phyloP scores from a whole-genome alignment of 2,329 filamentous ascomycete species.

The Fusarium dimerum region DNA sequence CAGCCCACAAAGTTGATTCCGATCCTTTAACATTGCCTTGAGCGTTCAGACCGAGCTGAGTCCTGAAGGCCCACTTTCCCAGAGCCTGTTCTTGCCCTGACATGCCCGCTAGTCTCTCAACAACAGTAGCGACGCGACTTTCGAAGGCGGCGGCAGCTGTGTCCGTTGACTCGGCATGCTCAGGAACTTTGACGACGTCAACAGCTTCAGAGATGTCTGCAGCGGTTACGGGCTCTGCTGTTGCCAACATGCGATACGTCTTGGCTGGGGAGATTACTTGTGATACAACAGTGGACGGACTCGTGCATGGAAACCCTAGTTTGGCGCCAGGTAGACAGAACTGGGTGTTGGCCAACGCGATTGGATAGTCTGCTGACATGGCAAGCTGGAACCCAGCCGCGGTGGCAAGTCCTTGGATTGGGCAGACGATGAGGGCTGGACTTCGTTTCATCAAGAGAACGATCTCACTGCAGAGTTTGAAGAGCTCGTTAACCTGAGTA shows the following conservation, averaged over 20 bases:
- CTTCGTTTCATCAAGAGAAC: conserved; percentile 25
- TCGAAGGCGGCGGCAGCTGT: conserved; percentile 9
- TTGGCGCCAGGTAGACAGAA: conserved; percentile 23
- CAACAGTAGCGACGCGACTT: conserved; percentile 5
- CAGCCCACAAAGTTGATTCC: conserved; percentile 23
- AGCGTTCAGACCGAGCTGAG: conserved; percentile 16
- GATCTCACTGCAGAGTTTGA: conserved; percentile 22
- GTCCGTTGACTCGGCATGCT: neutral
- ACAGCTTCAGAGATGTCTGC: conserved; percentile 16
- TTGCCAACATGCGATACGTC: conserved; percentile 21
- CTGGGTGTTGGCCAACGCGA: conserved; percentile 16
- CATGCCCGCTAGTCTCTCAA: conserved; percentile 9
- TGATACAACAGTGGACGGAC: conserved; percentile 23
- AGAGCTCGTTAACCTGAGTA: conserved; percentile 18
- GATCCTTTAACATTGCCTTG: conserved; percentile 17
- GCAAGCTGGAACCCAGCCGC: conserved; percentile 28
- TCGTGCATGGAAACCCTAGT: conserved; percentile 26
- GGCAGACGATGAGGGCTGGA: conserved; percentile 23
- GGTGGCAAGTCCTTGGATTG: conserved; percentile 24
- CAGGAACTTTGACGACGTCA: conserved; percentile 11
- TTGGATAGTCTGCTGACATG: conserved; percentile 24
- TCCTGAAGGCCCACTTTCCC: conserved; percentile 29
- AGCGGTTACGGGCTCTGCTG: conserved; percentile 16
- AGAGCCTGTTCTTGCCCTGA: conserved; percentile 22
- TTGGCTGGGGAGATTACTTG: conserved; percentile 13